Percentiles rank a stretch among this genome's conserved stretches.
Conservation (phyloP, 1,139 yeast genomes). For the Entelexis paramagnoliae region DNA sequence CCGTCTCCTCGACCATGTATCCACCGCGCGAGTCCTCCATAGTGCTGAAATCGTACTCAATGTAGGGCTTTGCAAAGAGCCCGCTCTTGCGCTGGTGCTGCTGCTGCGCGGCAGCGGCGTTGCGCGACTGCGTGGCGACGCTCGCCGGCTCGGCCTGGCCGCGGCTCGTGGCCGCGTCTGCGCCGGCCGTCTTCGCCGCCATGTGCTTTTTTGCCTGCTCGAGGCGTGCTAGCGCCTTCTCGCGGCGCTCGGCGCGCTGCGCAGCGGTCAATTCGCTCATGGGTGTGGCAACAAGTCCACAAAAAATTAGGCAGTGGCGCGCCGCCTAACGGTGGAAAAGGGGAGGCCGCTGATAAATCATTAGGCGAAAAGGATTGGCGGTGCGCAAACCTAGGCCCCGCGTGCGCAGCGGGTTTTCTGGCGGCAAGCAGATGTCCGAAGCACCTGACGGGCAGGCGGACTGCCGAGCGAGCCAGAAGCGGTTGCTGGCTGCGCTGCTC, state of each 20-base stretch:
- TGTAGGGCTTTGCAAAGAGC: conserved; percentile 43
- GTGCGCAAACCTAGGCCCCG: no score
- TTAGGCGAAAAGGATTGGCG: no score
- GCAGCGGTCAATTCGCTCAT: conserved; percentile 17
- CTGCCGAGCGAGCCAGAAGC: conserved; percentile 24
- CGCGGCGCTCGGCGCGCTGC: conserved; percentile 46
- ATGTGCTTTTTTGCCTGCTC: conserved; percentile 37
- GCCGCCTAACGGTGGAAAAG: not conserved
- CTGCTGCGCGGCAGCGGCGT: conserved; percentile 21
- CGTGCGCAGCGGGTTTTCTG: no score
- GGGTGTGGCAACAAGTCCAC: not conserved
- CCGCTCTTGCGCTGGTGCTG: conserved; percentile 29
- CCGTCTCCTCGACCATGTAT: conserved; percentile 47
- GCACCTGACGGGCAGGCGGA: not conserved
- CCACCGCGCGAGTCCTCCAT: conserved; percentile 89
- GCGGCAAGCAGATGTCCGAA: not conserved
- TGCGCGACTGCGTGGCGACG: conserved; percentile 23
- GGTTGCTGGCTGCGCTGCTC: conserved; percentile 24
- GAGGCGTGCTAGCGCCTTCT: conserved; percentile 49
- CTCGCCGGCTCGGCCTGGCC: conserved; percentile 24
- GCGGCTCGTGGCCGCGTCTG: not conserved
- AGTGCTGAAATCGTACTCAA: conserved; percentile 79
- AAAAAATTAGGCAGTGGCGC: not conserved
- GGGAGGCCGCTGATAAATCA: not conserved
- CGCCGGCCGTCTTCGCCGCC: conserved; percentile 2